These are phyloP conservation scores for Vitis cinerea DNA, from an alignment of 164 flowering plant species.

Conservation along the genomic window DNA sequence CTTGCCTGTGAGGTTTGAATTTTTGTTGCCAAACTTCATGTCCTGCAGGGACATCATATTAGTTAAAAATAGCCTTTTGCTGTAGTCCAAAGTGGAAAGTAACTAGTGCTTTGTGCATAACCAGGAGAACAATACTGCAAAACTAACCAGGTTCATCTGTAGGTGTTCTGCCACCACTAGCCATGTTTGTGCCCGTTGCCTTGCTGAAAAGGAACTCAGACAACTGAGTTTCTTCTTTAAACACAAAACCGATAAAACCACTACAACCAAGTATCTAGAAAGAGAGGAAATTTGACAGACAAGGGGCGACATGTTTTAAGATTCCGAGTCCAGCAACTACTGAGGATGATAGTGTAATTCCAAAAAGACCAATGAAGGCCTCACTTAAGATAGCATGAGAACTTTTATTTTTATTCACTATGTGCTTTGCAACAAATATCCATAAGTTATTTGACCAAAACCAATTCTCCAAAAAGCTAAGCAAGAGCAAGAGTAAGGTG, in stretches of 20 bases:
- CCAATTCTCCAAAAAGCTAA: neutral
- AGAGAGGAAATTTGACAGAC: neutral
- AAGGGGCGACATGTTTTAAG: no score
- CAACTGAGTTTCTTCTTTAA: neutral
- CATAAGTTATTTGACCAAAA: neutral
- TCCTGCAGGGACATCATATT: no score
- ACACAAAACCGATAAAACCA: neutral
- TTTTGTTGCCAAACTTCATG: neutral
- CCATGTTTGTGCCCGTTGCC: neutral
- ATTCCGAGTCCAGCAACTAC: no score
- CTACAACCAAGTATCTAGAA: neutral
- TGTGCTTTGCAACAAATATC: no score
- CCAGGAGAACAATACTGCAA: neutral
- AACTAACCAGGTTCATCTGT: neutral
- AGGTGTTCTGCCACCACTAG: no score
- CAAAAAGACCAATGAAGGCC: no score
- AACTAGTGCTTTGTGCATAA: neutral
- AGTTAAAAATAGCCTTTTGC: no score
- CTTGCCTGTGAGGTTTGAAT: conserved; percentile 6
- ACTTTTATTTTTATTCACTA: no score
- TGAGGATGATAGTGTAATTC: no score
- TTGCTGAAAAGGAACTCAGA: neutral
- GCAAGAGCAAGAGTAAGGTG: neutral
- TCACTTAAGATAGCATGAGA: no score
- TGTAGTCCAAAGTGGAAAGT: no score